Evolutionary conservation across 306 rosid species (phyloP), one percentile per base, ranked within the genome.

Genomic region (Adenanthera pavonina): DNA sequence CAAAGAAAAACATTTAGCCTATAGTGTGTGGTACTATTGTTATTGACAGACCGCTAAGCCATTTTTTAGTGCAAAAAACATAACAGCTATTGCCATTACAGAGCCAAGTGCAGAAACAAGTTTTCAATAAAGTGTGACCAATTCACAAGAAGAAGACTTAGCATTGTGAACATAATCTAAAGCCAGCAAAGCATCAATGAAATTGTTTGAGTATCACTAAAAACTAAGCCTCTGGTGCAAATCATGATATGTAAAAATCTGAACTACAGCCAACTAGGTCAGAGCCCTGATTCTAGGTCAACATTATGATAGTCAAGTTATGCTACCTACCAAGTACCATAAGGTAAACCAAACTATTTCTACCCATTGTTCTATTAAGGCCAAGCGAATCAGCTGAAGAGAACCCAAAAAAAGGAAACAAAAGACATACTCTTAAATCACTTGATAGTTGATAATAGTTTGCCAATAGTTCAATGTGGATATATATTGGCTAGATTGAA

Each of bases 1-100:
- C 78, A 84, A 78, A 76, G 66, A 79, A 25, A 41, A 59, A 69
- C 43, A 81, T 78, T 87, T 46, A 64, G 53, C 52, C 47, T 81
- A 60, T 54, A 78, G 46, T 78, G 80, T 82, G 82, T 79, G 78
- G 33, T 47, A 57, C 81, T 69, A 69, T 57, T 17, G 25, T 44
- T 73, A 82, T 65, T 57, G 60, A 16, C 56, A 25, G 76, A 79
- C 10, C 80, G 80, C 70, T 72, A 20, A 34, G 57, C n/a, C 7
- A 54, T 68, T 76, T 57, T 78, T 25, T 17, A 53, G 30, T n/a
- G 33, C 16, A 35, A n/a, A 41, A 41, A 44, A 46, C 54, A 20
- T 13, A 69, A 64, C 73, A 74, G 36, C 52, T 12, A 77, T 77
- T 34, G 19, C 48, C 85, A 85, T 60, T 19, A 56, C n/a, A n/a